A percentile compares a stretch with the other conserved stretches of the same genome.
Conservation (phyloP, 352 stramenopile genomes). For the Pythium aristosporum region DNA sequence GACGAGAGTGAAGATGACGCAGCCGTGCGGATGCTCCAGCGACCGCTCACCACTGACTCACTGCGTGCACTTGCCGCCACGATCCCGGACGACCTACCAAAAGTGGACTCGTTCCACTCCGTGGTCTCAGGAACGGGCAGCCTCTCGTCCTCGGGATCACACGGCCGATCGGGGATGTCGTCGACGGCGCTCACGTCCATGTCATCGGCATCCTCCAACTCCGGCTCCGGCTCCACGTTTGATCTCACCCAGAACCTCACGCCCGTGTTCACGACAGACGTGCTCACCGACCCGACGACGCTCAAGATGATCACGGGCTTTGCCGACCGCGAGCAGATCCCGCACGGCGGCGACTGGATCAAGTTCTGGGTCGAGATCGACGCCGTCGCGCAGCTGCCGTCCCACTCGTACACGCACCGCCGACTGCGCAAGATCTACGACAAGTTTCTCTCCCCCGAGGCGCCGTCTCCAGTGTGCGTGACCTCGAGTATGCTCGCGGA, state of each 20-base stretch:
- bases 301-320: constrained; percentile 76
- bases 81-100: constrained; percentile 2
- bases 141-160: no score
- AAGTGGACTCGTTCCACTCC: background rate
- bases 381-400: constrained; percentile 66
- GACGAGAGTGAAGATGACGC: background rate
- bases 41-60: constrained; percentile 18
- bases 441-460: constrained; percentile 79
- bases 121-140: background rate
- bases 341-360: constrained; percentile 58
- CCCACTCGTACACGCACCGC: constrained; percentile 77
- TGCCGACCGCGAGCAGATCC: constrained; percentile 54
- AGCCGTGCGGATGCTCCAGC: constrained; percentile 4
- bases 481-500: constrained; percentile 63
- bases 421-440: constrained; percentile 85
- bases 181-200: background rate
- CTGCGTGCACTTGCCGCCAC: constrained; percentile 16
- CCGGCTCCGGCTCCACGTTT: constrained; percentile 25
- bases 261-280: constrained; percentile 78
- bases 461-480: constrained; percentile 71
- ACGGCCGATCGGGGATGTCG: background rate
- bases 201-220: constrained; percentile 14
- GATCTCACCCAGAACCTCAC: constrained; percentile 73
- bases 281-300: constrained; percentile 65
- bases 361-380: constrained; percentile 85